Percentiles rank a stretch among this genome's conserved stretches.
phyloP scores from a whole-genome alignment of 345 rosid species.

The Salix purpurea region DNA sequence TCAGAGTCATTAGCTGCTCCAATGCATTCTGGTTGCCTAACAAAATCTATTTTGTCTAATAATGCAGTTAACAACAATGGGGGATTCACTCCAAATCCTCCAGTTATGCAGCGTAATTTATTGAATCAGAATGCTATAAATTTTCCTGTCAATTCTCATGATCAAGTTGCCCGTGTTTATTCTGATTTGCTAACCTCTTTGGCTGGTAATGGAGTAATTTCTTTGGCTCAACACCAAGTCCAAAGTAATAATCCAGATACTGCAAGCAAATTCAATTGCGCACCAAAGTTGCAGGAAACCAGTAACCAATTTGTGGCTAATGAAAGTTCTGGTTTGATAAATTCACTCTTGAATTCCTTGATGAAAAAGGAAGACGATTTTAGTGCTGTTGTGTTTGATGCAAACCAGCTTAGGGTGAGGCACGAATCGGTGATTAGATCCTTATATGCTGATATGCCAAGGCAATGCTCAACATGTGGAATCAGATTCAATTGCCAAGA shows the following conservation, averaged over 20 bases:
- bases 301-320: neutral
- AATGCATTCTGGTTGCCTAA: neutral
- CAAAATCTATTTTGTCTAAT: neutral
- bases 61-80: neutral
- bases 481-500: conserved; percentile 33
- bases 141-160: neutral
- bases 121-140: neutral
- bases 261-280: neutral
- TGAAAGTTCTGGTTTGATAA: neutral
- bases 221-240: neutral
- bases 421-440: conserved; percentile 27
- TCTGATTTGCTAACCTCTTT: neutral
- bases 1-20: neutral
- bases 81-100: neutral
- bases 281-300: neutral
- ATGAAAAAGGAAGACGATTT: neutral
- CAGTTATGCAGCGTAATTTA: neutral
- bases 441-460: conserved; percentile 35
- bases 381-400: conserved; percentile 12
- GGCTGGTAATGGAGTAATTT: neutral
- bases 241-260: neutral
- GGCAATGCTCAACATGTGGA: conserved; percentile 39
- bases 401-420: conserved; percentile 16
- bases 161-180: neutral
- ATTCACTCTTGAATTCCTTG: neutral